These are phyloP conservation scores for Hypsizygus ulmarius DNA, from an alignment of 1,284 basidiomycete species.

Conservation along the genomic window DNA sequence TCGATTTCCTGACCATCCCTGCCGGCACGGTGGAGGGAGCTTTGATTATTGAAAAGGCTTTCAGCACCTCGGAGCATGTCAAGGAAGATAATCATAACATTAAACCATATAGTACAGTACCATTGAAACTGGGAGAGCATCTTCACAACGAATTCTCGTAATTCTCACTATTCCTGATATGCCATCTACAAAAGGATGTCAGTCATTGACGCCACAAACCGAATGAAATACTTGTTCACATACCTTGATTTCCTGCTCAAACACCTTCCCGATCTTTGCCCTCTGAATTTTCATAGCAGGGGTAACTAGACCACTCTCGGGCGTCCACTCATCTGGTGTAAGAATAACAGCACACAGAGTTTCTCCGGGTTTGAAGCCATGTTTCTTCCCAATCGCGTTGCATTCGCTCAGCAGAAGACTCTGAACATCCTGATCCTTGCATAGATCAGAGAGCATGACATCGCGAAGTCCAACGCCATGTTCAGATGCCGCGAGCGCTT, in stretches of 20 bases:
- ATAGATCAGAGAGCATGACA: constrained; percentile 53
- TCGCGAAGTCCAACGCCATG: constrained; percentile 18
- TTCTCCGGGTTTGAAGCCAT: constrained; percentile 82
- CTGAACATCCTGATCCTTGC: constrained; percentile 57
- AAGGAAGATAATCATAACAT: no score
- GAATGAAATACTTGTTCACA: constrained; percentile 13
- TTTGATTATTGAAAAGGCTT: no score
- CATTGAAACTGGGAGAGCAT: no score
- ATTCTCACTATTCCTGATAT: no score
- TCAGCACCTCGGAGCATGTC: no score
- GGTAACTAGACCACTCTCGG: constrained; percentile 82
- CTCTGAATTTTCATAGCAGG: constrained; percentile 90
- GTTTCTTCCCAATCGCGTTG: constrained; percentile 79
- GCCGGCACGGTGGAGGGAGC: no score
- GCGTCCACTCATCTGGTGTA: constrained; percentile 89
- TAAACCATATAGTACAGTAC: no score
- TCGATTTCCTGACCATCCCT: no score
- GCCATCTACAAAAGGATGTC: no score
- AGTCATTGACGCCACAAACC: no score
- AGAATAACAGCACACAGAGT: constrained; percentile 74
- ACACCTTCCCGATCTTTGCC: constrained; percentile 65
- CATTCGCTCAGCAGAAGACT: constrained; percentile 74
- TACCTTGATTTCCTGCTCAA: constrained; percentile 68
- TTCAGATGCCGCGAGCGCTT: constrained; percentile 35
- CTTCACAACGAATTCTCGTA: no score